These are phyloP conservation scores for Hanseniaspora vineae DNA, from an alignment of 805 yeast genomes.

Conservation along the genomic window DNA sequence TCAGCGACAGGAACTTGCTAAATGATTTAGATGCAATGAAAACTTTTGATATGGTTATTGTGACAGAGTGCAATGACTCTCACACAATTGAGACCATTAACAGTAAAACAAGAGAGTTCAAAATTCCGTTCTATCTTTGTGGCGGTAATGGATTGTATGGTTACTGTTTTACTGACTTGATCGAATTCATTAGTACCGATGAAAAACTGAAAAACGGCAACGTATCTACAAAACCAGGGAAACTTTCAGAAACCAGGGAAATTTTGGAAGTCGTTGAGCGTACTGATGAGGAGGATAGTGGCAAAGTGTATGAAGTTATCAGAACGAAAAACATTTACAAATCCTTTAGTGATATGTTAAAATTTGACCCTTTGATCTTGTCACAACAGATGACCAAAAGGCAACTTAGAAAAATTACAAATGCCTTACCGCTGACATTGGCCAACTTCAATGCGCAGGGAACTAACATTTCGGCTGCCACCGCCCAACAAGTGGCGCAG, in stretches of 20 bases:
- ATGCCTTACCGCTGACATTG: conserved; percentile 38
- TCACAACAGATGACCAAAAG: conserved; percentile 18
- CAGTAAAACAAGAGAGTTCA: conserved; percentile 36
- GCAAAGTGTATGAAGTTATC: conserved; percentile 10
- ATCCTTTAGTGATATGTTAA: not conserved
- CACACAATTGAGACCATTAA: conserved; percentile 37
- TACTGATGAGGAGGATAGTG: conserved; percentile 26
- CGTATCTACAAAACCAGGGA: conserved; percentile 37
- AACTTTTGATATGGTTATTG: conserved; percentile 56
- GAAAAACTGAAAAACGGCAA: conserved; percentile 37
- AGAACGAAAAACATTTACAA: conserved; percentile 1
- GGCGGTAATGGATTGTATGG: conserved; percentile 76
- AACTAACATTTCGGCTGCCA: conserved; percentile 13
- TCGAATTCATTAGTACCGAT: conserved; percentile 43
- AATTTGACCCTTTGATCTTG: conserved; percentile 11
- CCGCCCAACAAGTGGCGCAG: conserved; percentile 22
- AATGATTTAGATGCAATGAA: conserved; percentile 7
- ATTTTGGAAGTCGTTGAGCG: conserved; percentile 26
- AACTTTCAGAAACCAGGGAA: conserved; percentile 29
- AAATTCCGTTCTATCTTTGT: conserved; percentile 55
- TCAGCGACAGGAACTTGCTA: conserved; percentile 18
- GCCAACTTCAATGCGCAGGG: conserved; percentile 30
- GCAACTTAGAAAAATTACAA: conserved; percentile 19
- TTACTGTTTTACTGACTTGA: conserved; percentile 65
- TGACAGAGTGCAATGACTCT: conserved; percentile 42